Evolutionary conservation across 345 rosid species (phyloP), one percentile per base, ranked within the genome.

Genomic region (Balakata baccata): DNA sequence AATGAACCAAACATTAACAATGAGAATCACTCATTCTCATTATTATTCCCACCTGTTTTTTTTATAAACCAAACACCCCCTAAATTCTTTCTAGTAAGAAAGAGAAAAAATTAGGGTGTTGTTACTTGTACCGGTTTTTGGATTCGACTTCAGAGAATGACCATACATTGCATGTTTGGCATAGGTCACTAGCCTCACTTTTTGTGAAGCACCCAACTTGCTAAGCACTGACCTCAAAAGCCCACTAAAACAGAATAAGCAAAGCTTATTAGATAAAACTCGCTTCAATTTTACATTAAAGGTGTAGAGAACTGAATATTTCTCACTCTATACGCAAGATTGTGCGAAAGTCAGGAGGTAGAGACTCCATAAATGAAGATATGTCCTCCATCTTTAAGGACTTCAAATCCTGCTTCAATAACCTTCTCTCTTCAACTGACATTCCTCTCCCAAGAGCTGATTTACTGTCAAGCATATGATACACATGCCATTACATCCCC

Each of bases 341-440:
- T 52, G 85, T 80, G 68, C 91, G 85, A 69, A 94, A 89, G 77
- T 91, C 89, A 37, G 92, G 84, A 17, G 97, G 94, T 49, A 94
- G 87, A 61, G 97, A 92, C 79, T 90, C 98, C 93, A 90, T 84
- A 80, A 94, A 94, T 11, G 89, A 85, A 54, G 97, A 91, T 75
- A 91, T 64, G 65, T 94, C 98, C 79, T 89, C 98, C 83, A 90
- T 84, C 75, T 54, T 86, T 75, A 92, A 79, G 68, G 87, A 84
- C 80, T 86, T 86, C 68, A 89, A 51, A 61, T 88, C 96, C 57
- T 88, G 86, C 85, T 90, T 90, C 77, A 94, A 64, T 51, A 81
- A 81, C 69, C 64, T 86, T 69, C 81, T 88, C 86, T 90, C 97
- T 76, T 89, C 87, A 12, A 67, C 68, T 11, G 92, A 82, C 93